These are phyloP conservation scores for Amanita molliuscula DNA, from an alignment of 768 basidiomycete species.

Conservation along the genomic window DNA sequence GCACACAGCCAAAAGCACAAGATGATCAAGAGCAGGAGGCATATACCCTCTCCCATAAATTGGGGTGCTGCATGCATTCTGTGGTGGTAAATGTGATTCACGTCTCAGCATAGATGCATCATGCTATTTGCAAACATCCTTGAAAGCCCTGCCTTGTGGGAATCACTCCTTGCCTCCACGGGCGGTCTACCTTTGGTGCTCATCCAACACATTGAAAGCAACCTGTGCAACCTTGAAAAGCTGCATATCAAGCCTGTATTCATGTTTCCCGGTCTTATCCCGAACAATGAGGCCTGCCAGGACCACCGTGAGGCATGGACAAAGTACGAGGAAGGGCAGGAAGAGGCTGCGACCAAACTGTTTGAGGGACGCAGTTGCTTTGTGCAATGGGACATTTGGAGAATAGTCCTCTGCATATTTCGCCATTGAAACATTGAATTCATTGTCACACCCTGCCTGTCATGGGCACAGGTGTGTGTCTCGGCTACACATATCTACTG, in stretches of 20 bases:
- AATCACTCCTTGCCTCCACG: constrained; percentile 89
- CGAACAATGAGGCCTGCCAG: constrained; percentile 65
- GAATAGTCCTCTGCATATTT: constrained; percentile 85
- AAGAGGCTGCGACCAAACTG: constrained; percentile 77
- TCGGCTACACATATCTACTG: constrained; percentile 7
- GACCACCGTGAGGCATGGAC: constrained; percentile 84
- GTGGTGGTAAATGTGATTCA: too few relatives aligned
- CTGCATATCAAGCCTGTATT: constrained; percentile 97
- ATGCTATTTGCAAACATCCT: constrained; percentile 77
- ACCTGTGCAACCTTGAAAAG: constrained; percentile 85
- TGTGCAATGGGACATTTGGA: constrained; percentile 88
- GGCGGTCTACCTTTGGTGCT: constrained; percentile 91
- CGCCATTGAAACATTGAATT: constrained; percentile 94
- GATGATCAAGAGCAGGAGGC: too few relatives aligned
- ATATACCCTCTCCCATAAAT: too few relatives aligned
- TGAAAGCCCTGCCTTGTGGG: constrained; percentile 66
- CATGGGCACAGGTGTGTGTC: constrained; percentile 88
- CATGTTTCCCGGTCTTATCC: constrained; percentile 85
- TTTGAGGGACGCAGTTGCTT: constrained; percentile 70
- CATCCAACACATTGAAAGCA: constrained; percentile 79
- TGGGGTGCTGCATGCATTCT: too few relatives aligned
- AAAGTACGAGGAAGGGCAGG: constrained; percentile 87
- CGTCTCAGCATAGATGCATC: constrained; percentile 96
- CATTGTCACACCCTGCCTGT: constrained; percentile 89
- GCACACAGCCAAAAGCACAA: too few relatives aligned